Conservation (phyloP, 2,329 filamentous ascomycete genomes). For the Scopulariopsis brevicaulis region DNA sequence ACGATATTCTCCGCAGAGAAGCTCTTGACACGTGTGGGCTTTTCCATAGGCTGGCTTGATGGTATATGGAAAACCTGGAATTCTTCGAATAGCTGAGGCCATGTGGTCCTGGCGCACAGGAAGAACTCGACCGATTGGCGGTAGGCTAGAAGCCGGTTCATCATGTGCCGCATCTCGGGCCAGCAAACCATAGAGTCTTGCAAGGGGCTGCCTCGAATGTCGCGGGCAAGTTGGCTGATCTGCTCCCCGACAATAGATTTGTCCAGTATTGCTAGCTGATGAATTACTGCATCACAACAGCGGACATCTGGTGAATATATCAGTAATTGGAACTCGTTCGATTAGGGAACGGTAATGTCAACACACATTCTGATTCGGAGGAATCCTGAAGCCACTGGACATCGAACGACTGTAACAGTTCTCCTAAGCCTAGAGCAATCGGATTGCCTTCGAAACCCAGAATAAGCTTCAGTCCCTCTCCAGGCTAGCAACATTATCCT, state of each 20-base stretch:
- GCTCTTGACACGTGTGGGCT: conserved; percentile 11
- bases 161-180: conserved; percentile 16
- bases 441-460: background rate
- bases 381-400: background rate
- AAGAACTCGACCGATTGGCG: conserved; percentile 9
- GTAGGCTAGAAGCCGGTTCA: conserved; percentile 15
- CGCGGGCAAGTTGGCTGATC: background rate
- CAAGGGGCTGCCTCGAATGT: background rate
- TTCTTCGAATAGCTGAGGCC: conserved; percentile 18
- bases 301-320: background rate
- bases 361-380: background rate
- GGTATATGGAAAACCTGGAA: conserved; percentile 14
- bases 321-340: background rate
- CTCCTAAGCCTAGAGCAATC: background rate
- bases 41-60: conserved; percentile 11
- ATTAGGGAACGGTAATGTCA: background rate
- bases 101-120: conserved; percentile 10
- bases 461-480: background rate
- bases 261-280: background rate
- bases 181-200: conserved; percentile 10
- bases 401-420: background rate
- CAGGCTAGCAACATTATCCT: background rate
- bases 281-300: background rate
- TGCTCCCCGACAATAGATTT: background rate
- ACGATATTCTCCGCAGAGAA: conserved; percentile 12